Conservation (phyloP, 129 eudicot genomes). For the Ambrosia trifida region DNA sequence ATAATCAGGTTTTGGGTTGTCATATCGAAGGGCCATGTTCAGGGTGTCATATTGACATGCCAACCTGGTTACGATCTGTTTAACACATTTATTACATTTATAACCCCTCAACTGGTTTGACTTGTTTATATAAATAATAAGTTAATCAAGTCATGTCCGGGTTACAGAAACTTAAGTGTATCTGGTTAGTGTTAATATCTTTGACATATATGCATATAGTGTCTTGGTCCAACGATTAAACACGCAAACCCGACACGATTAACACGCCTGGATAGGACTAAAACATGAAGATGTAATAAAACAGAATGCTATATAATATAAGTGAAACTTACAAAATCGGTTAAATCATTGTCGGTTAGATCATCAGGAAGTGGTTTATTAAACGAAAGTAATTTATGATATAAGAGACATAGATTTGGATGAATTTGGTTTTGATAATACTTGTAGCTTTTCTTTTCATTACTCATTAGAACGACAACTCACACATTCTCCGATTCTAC, state of each 20-base stretch:
- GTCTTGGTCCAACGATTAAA: neutral
- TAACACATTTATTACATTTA: neutral
- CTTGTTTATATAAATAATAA: neutral
- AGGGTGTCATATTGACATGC: neutral
- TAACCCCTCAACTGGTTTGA: neutral
- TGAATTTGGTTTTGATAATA: neutral
- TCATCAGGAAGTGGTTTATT: conserved; percentile 41
- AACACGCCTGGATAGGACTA: conserved; percentile 10
- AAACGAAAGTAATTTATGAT: conserved; percentile 37
- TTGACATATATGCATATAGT: neutral
- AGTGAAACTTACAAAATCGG: conserved; percentile 63
- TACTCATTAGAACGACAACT: neutral
- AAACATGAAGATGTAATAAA: conserved; percentile 13
- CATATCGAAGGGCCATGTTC: neutral
- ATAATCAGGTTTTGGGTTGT: neutral
- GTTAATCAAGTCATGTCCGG: neutral
- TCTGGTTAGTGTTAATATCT: neutral
- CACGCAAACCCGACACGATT: neutral
- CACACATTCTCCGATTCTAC: too few relatives aligned
- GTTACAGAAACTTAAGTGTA: neutral
- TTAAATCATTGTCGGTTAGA: conserved; percentile 59
- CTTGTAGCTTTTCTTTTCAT: neutral
- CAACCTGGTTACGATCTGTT: neutral
- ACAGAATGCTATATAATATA: neutral
- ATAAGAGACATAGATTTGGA: conserved; percentile 21